Conservation (phyloP, 345 rosid genomes). For the Cardiospermum halicacabum region DNA sequence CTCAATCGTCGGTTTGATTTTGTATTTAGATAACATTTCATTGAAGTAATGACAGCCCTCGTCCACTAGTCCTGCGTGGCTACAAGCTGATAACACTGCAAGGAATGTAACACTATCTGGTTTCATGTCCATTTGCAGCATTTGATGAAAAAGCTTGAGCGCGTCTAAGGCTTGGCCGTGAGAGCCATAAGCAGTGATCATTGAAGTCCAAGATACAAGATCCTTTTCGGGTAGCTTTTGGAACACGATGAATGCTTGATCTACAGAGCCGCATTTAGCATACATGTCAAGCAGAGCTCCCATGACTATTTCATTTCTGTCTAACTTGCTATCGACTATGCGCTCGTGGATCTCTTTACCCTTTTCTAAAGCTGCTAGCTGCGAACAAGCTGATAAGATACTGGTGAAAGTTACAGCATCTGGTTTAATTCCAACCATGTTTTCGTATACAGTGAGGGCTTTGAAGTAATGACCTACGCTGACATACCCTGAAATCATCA, state of each 20-base stretch:
- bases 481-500: constrained; percentile 63
- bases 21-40: constrained; percentile 33
- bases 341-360: constrained; percentile 56
- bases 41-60: constrained; percentile 46
- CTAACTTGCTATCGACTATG: constrained; percentile 27
- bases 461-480: constrained; percentile 41
- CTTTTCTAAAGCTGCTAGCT: constrained; percentile 57
- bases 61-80: constrained; percentile 61
- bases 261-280: constrained; percentile 78
- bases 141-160: constrained; percentile 42
- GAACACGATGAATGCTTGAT: constrained; percentile 47
- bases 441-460: constrained; percentile 40
- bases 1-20: constrained; percentile 42
- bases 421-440: constrained; percentile 45
- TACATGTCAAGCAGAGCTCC: constrained; percentile 82
- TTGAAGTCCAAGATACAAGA: constrained; percentile 66
- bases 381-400: constrained; percentile 61
- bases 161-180: constrained; percentile 60
- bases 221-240: constrained; percentile 42
- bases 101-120: constrained; percentile 63
- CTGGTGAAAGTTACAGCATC: constrained; percentile 60
- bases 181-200: constrained; percentile 72
- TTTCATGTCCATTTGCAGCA: constrained; percentile 39
- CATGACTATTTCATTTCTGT: constrained; percentile 45
- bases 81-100: constrained; percentile 64